Percentiles rank a stretch among this genome's conserved stretches.
phyloP scores from a whole-genome alignment of 2,329 filamentous ascomycete species.

The Colletotrichum limetticola region DNA sequence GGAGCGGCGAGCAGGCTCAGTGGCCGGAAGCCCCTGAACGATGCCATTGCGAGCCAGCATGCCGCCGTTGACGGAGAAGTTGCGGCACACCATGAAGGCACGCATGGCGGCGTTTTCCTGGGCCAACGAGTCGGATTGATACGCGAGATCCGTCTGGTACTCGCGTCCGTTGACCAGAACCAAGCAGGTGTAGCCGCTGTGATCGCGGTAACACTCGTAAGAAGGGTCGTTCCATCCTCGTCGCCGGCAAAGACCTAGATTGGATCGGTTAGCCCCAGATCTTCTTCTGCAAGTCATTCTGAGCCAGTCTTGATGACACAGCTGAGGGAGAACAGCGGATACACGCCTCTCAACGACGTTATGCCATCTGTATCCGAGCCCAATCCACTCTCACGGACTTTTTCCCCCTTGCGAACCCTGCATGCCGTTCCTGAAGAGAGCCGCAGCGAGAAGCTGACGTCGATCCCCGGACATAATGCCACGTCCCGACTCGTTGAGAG shows the following conservation, averaged over 20 bases:
- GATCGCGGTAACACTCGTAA: conserved; percentile 83
- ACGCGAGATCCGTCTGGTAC: conserved; percentile 90
- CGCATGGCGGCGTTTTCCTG: conserved; percentile 95
- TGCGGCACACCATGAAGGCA: conserved; percentile 96
- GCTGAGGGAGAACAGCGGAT: conserved; percentile 23
- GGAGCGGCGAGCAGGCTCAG: conserved; percentile 60
- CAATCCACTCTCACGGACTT: conserved; percentile 38
- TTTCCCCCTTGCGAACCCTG: not conserved
- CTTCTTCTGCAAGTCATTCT: conserved; percentile 1
- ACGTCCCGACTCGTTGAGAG: conserved; percentile 10
- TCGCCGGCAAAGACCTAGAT: conserved; percentile 88
- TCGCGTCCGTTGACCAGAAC: conserved; percentile 96
- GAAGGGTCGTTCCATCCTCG: conserved; percentile 92
- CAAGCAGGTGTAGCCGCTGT: conserved; percentile 84
- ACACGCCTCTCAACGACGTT: conserved; percentile 36
- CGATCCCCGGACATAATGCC: conserved; percentile 6
- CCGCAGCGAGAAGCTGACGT: conserved; percentile 22
- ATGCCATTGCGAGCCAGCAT: conserved; percentile 81
- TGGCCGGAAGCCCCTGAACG: conserved; percentile 72
- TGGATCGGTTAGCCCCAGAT: conserved; percentile 47
- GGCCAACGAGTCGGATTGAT: conserved; percentile 83
- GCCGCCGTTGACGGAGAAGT: conserved; percentile 96
- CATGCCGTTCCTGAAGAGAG: conserved; percentile 18
- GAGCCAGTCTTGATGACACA: conserved; percentile 3
- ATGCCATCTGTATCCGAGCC: conserved; percentile 48